Conservation (phyloP, 2,329 filamentous ascomycete genomes). For the Dichotomopilus funicola region DNA sequence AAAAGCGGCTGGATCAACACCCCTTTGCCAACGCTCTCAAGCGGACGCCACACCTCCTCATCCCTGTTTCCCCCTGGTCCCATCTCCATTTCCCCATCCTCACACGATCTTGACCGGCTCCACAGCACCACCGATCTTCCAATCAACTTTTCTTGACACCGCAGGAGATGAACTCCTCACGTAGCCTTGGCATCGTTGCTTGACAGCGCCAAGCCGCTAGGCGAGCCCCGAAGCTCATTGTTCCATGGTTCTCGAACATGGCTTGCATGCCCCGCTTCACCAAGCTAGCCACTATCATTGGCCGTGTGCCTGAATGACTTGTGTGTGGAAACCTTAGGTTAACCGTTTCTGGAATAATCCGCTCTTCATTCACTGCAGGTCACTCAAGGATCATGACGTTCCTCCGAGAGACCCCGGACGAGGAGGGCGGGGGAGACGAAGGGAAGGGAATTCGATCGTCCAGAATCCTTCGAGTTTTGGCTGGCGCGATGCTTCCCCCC, state of each 20-base stretch:
- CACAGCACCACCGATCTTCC: neutral
- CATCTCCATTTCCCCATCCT: too few species aligned
- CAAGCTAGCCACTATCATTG: neutral
- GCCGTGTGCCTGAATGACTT: neutral
- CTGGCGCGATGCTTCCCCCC: too few species aligned
- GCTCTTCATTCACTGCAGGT: neutral
- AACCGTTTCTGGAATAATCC: slow-evolving; percentile 6
- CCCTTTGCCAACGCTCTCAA: too few species aligned
- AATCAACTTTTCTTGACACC: too few species aligned
- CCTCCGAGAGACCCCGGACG: too few species aligned
- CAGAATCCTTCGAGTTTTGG: too few species aligned
- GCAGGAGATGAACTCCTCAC: neutral
- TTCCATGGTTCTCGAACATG: slow-evolving; percentile 9
- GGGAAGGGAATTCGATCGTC: too few species aligned
- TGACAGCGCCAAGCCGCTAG: neutral
- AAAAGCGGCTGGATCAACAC: too few species aligned
- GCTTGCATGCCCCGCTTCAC: neutral
- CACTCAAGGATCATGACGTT: neutral
- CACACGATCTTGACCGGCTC: neutral
- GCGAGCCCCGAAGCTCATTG: neutral
- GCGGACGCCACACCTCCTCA: too few species aligned
- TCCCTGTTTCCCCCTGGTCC: too few species aligned
- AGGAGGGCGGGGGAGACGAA: too few species aligned
- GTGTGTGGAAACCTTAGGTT: neutral
- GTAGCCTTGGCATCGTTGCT: neutral